phyloP scores from a whole-genome alignment of 352 stramenopile species.

The Phytophthora capsici region DNA sequence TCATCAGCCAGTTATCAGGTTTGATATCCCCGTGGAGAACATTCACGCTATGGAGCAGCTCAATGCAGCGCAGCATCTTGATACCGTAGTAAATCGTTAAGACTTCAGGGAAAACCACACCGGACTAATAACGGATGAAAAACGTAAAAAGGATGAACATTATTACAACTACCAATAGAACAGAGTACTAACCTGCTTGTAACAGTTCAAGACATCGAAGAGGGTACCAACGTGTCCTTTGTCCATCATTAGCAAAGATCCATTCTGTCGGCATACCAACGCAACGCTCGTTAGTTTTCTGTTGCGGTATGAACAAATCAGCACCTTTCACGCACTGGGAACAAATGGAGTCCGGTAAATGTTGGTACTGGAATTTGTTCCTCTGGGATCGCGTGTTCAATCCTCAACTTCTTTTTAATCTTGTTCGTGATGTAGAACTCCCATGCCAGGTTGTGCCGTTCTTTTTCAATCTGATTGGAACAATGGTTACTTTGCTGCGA shows the following conservation, averaged over 20 bases:
- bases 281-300: constrained; percentile 2
- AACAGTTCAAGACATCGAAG: constrained; percentile 79
- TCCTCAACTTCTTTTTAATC: constrained; percentile 44
- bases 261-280: constrained; percentile 55
- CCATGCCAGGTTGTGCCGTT: constrained; percentile 74
- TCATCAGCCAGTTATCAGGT: constrained; percentile 87
- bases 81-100: constrained; percentile 81
- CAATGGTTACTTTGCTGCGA: constrained; percentile 6
- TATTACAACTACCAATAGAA: neutral
- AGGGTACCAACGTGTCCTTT: constrained; percentile 74
- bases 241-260: constrained; percentile 76
- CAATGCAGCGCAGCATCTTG: constrained; percentile 78
- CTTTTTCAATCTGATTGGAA: constrained; percentile 67
- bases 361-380: constrained; percentile 44
- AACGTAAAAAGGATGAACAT: neutral
- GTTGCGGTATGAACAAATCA: neutral
- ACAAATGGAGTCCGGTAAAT: constrained; percentile 67
- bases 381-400: constrained; percentile 26
- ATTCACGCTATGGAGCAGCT: constrained; percentile 63
- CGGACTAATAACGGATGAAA: constrained; percentile 36
- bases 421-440: constrained; percentile 80
- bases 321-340: constrained; percentile 44
- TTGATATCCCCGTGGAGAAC: constrained; percentile 89
- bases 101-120: constrained; percentile 69
- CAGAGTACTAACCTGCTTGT: constrained; percentile 63